phyloP scores from a whole-genome alignment of 176 grass and related monocot genomes.

The Eleusine coracana region DNA sequence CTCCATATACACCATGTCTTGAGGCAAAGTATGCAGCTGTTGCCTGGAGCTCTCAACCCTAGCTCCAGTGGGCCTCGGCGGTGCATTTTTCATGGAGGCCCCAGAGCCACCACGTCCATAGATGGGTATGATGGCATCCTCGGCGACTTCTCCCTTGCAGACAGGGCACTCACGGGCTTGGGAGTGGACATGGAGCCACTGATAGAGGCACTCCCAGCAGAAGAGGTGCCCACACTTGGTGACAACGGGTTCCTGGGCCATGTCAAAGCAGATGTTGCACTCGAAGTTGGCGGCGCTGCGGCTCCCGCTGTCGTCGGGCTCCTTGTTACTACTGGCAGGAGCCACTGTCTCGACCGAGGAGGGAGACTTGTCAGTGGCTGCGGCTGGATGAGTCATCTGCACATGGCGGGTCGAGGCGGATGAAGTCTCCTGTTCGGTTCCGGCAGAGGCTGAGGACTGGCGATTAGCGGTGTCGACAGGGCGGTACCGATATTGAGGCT shows the following conservation, averaged over 20 bases:
- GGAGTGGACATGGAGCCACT: constrained; percentile 86
- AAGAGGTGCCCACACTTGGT: constrained; percentile 89
- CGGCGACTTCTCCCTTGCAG: constrained; percentile 80
- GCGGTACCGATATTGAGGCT: constrained; percentile 24
- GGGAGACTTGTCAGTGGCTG: constrained; percentile 28
- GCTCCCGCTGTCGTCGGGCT: constrained; percentile 35
- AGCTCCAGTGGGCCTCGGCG: constrained; percentile 40
- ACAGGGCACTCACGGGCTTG: constrained; percentile 80
- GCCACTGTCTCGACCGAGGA: not conserved
- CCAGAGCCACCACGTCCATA: constrained; percentile 77
- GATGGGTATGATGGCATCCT: constrained; percentile 74
- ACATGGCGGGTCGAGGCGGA: constrained; percentile 23
- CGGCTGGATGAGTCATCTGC: not conserved
- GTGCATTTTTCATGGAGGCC: constrained; percentile 20
- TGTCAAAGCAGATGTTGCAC: constrained; percentile 88
- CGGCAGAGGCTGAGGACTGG: not conserved
- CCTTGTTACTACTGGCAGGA: constrained; percentile 4
- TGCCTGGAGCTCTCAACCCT: constrained; percentile 55
- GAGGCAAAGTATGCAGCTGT: not conserved
- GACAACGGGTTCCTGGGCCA: constrained; percentile 79
- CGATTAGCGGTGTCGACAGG: constrained; percentile 13
- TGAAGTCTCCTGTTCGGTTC: not conserved
- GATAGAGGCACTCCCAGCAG: constrained; percentile 90
- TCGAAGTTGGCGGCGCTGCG: constrained; percentile 69
- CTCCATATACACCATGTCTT: not conserved